Evolutionary conservation across 2,329 filamentous ascomycete genomes (phyloP), one percentile per base, ranked within the genome.

Genomic region (Elsinoe arachidis): DNA sequence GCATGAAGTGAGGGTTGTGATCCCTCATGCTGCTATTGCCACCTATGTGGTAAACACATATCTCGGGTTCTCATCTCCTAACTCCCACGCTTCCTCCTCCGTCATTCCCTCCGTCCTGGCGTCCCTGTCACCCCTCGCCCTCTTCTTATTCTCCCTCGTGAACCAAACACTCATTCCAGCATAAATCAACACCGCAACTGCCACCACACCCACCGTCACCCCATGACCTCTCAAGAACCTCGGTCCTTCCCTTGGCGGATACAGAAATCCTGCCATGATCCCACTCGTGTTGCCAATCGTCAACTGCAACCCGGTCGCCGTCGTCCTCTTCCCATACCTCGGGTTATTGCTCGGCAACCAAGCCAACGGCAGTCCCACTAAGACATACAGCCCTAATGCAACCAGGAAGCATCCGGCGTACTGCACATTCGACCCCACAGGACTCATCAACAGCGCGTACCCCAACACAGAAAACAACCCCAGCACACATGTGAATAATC

Each of bases 341-440:
- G 88, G 87, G 14, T 80, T 78, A 59, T 90, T 90, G 15, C 80
- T 83, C 0, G 85, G 80, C 38, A 85, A 61, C 80, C 80, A 82
- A 2, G 79, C 78, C 7, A 82, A 69, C 3, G 78, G 78, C 17
- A 83, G 65, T 1, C 79, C 79, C 11, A 81, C 78, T 6, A 72
- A 71, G 12, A 82, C 76, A 63, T 91, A 92, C 2, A 92, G 68
- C 0, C 87, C 88, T 59, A 83, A 78, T 0, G 87, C 87, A 0
- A 90, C 81, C n/a, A 92, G 72, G 68, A 90, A 86, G 60, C 86
- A 90, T 1, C 82, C 87, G 62, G 88, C 86, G 65, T 90, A 91
- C 62, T 86, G 85, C 5, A 83, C 86, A 0, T 81, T 82, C 0
- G 80, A 75, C 1, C 80, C 70, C 1, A 77, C 74, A 49, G 84